Evolutionary conservation across 805 yeast genomes (phyloP).

Genomic region (Candida ficus): DNA sequence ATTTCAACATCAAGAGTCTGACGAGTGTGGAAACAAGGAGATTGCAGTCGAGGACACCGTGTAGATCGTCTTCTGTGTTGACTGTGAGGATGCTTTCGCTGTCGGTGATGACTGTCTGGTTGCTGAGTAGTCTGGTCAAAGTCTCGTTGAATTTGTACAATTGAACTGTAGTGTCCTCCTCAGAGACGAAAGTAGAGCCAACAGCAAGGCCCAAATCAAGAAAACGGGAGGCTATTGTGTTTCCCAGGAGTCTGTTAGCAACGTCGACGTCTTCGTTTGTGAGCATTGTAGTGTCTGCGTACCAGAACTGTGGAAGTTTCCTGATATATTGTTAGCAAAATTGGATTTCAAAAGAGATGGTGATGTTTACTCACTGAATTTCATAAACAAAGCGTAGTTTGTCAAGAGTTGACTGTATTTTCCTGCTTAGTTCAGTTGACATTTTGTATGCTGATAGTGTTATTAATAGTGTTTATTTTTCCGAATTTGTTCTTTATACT

Average conservation of each 20-base stretch:
- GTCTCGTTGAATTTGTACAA: conserved; percentile 25
- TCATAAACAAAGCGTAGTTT: conserved; percentile 4
- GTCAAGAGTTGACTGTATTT: not conserved
- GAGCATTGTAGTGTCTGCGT: conserved; percentile 14
- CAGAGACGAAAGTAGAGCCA: not conserved
- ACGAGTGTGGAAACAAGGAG: conserved; percentile 15
- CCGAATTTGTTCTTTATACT: no score
- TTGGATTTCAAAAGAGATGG: not conserved
- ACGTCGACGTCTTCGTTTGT: conserved; percentile 20
- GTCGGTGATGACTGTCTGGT: conserved; percentile 1
- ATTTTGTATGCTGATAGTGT: not conserved
- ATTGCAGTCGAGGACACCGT: conserved; percentile 11
- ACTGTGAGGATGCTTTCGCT: not conserved
- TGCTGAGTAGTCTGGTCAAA: conserved; percentile 18
- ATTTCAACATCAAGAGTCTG: conserved; percentile 14
- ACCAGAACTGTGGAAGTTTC: conserved; percentile 17
- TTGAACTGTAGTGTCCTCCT: conserved; percentile 16
- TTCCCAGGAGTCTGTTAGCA: conserved; percentile 20
- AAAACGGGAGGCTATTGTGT: not conserved
- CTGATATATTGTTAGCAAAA: conserved; percentile 5
- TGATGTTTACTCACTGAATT: conserved; percentile 3
- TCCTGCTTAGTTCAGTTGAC: not conserved
- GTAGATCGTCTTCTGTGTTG: not conserved
- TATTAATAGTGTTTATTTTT: no score
- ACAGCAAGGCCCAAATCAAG: not conserved